phyloP scores from a whole-genome alignment of 2,329 filamentous ascomycete genomes.

The Fusarium pseudoanthophilum region DNA sequence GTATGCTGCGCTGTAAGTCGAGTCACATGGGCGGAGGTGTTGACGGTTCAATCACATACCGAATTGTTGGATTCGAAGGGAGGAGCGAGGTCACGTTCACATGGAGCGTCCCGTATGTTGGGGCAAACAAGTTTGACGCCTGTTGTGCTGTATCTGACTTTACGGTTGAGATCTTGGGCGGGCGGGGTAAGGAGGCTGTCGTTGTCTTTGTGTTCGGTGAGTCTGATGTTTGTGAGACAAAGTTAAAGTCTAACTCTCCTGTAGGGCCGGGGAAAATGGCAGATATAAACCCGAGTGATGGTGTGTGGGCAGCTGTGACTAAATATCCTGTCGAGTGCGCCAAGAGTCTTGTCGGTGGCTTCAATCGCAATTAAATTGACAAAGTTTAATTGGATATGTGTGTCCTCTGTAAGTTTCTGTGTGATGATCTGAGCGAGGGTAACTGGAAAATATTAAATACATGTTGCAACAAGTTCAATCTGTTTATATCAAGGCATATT shows the following conservation, averaged over 20 bases:
- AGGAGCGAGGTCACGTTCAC: not conserved
- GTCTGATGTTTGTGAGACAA: not conserved
- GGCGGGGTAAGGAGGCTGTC: conserved; percentile 4
- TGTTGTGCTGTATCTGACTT: not conserved
- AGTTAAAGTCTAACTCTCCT: no score
- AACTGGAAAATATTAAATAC: no score
- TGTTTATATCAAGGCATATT: not conserved
- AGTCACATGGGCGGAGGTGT: not conserved
- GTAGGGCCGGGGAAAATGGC: not conserved
- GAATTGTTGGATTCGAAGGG: not conserved
- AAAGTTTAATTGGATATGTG: no score
- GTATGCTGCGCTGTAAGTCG: not conserved
- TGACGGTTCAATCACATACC: conserved; percentile 3
- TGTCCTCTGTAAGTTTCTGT: fast-evolving
- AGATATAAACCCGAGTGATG: not conserved
- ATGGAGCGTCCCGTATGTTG: conserved; percentile 12
- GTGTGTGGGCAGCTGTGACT: not conserved
- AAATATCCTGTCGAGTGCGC: not conserved
- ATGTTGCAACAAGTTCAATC: not conserved
- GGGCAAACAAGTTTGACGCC: conserved; percentile 5
- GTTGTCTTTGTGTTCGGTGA: conserved; percentile 19
- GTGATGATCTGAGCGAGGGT: fast-evolving
- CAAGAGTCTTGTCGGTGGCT: not conserved
- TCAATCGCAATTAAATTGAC: not conserved
- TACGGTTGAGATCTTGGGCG: not conserved